phyloP scores from a whole-genome alignment of 495 filamentous ascomycete species.

The Aspergillus incahuasiensis region DNA sequence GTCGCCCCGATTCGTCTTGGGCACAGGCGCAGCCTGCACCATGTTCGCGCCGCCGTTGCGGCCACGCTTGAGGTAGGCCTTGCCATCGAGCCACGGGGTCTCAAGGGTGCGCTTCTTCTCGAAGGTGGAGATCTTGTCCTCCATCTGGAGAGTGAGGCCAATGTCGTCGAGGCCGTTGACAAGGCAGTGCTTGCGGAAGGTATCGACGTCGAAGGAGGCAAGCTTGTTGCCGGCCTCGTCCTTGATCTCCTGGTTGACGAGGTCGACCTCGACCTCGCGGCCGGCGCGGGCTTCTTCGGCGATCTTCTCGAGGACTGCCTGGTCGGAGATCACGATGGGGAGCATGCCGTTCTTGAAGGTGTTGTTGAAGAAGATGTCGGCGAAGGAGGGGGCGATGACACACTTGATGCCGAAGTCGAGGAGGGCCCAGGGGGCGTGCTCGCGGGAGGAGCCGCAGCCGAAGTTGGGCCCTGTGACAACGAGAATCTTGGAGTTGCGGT shows the following conservation, averaged over 20 bases:
- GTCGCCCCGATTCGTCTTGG: slow-evolving; percentile 87
- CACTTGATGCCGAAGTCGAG: slow-evolving; percentile 95
- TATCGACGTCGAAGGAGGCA: slow-evolving; percentile 77
- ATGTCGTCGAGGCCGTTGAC: slow-evolving; percentile 96
- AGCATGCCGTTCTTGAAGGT: slow-evolving; percentile 99
- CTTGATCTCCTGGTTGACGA: slow-evolving; percentile 79
- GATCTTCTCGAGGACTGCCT: slow-evolving; percentile 61
- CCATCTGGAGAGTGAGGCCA: slow-evolving; percentile 86
- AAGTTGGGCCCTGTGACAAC: slow-evolving; percentile 94
- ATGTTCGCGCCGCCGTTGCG: slow-evolving; percentile 58
- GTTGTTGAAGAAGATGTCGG: slow-evolving; percentile 99
- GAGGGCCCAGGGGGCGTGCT: slow-evolving; percentile 96
- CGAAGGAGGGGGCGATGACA: slow-evolving; percentile 87
- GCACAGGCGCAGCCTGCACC: slow-evolving; percentile 78
- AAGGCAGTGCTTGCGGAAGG: slow-evolving; percentile 90
- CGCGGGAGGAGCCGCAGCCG: slow-evolving; percentile 87
- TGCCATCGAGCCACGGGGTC: slow-evolving; percentile 92
- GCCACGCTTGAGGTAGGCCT: slow-evolving; percentile 71
- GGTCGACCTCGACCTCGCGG: slow-evolving; percentile 85
- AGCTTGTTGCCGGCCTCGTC: slow-evolving; percentile 67
- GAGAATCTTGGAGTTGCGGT: slow-evolving; percentile 80
- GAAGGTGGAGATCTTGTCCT: slow-evolving; percentile 80
- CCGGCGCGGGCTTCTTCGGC: slow-evolving; percentile 78
- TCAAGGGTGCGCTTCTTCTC: slow-evolving; percentile 70
- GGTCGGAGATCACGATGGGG: slow-evolving; percentile 69